These are phyloP conservation scores for Zasmidium citrigriseum DNA, from an alignment of 2,329 filamentous ascomycete genomes.

Conservation along the genomic window DNA sequence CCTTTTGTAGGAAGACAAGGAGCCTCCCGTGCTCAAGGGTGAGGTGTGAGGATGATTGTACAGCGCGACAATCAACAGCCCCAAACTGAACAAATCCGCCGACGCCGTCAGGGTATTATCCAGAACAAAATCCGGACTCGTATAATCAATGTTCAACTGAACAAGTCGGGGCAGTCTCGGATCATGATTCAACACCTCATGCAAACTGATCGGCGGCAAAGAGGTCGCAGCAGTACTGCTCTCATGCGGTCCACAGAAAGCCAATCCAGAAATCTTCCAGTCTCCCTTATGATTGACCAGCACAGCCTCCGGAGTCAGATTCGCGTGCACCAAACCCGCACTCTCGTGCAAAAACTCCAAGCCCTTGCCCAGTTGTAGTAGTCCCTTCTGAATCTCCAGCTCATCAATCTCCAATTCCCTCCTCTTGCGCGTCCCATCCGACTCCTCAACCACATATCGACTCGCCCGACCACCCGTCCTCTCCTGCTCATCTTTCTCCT, in stretches of 20 bases:
- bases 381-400: slow-evolving; percentile 93
- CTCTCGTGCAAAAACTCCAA: slow-evolving; percentile 95
- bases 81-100: slow-evolving; percentile 92
- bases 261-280: slow-evolving; percentile 96
- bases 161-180: slow-evolving; percentile 77
- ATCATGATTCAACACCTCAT: slow-evolving; percentile 83
- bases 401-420: slow-evolving; percentile 93
- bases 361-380: slow-evolving; percentile 90
- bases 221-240: slow-evolving; percentile 66
- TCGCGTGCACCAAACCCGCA: slow-evolving; percentile 89
- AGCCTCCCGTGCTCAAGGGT: slow-evolving; percentile 79
- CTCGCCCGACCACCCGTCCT: slow-evolving; percentile 65
- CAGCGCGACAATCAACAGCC: slow-evolving; percentile 81
- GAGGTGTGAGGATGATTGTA: slow-evolving; percentile 95
- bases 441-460: slow-evolving; percentile 78
- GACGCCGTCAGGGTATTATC: slow-evolving; percentile 83
- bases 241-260: slow-evolving; percentile 81
- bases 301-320: slow-evolving; percentile 89
- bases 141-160: slow-evolving; percentile 89
- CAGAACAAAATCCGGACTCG: slow-evolving; percentile 90
- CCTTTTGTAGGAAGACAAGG: slow-evolving; percentile 80
- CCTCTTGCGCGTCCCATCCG: slow-evolving; percentile 68
- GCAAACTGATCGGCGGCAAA: slow-evolving; percentile 76
- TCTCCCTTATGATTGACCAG: slow-evolving; percentile 96
- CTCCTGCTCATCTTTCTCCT: slow-evolving; percentile 89